Evolutionary conservation across 2,329 filamentous ascomycete genomes (phyloP), one percentile per base, ranked within the genome.

Genomic region (Uncinocarpus reesii): DNA sequence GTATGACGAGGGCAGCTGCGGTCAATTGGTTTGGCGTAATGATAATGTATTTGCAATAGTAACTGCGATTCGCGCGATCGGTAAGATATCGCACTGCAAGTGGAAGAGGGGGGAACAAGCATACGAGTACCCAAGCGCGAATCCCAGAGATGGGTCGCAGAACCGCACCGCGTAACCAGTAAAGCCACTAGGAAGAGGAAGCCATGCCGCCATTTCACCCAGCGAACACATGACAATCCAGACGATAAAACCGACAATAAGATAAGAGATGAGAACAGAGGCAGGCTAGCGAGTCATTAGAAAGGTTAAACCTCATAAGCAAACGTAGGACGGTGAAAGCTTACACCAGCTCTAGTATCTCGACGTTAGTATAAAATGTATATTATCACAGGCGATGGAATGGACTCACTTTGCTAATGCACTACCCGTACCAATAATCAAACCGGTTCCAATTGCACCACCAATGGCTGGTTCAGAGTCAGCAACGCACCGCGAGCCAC

Each of bases 11-110:
- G 4, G 84, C 78, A n/a, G 77, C 79, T 23, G 86, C 86, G 0
- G 86, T 92, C 32, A 93, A 71, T 62, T 93, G 86, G 60, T 92
- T 92, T 1, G 87, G 86, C 1, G 84, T 88, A 42, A 85, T 77
- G 58, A 93, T 89, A 62, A 92, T 85, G 64, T 92, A 92, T 62
- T 78, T 89, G 67, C 81, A 76, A 76, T 79, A 85, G 56, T 66
- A 69, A 26, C 65, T 68, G 52, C 71, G 47, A 71, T 71, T 68
- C 68, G 71, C 53, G 71, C n/a, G 7, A 11, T 34, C 29, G 6
- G 71, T 3, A 65, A 55, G 45, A 38, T 5, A 36, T 26, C 18
- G 10, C 7, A 15, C 2, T 2, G 5, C 7, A 10, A 18, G 10
- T 20, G 28, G 6, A 34, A 10, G 7, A 40, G 24, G 5, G 11